Base-by-base conservation (phyloP, 2,329 filamentous ascomycete genomes). In the Hypoxylon sp. region DNA sequence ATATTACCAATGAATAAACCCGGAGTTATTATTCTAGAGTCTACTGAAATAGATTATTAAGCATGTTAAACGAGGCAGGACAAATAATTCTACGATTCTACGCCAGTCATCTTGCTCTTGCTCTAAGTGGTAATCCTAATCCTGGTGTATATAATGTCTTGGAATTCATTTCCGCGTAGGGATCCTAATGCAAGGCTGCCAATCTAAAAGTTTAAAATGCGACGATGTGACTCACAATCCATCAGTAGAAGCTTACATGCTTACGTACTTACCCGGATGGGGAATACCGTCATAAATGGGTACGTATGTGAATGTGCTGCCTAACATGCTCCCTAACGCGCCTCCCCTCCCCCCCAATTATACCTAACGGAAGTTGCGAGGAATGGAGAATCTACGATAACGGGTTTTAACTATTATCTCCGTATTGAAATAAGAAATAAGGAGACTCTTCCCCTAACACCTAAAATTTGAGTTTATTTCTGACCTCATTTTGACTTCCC, bases 101-200 rank as follows among this genome's bases (percentile, higher is more conserved):
- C 53, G 39, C 21, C 13, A 53, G 13, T 24, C 21, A 17, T 27
- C 15, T 21, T 53, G 19, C n/a, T 27, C 15, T 21, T 53, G 19
- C n/a, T 32, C n/a, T 17, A 31, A 10, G 11, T 17, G 7, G 4
- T 27, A 7, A 21, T 27, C 17, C n/a, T 27, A 7, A 21, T 27
- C 17, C n/a, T 6, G 35, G n/a, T 31, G 8, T 54, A 27, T 54
- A 27, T 13, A 27, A 54, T 17, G 6, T 39, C 13, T 39, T 54
- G 17, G 24, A 39, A 15, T 54, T 55, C 5, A 46, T 55, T 55
- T 21, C 24, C 24, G n/a, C 5, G 35, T 37, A 21, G 42, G n/a
- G 46, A 57, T 42, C 51, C 19, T 53, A 29, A 68, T 68, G 66
- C 66, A 68, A 66, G 66, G 66, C 66, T 66, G 62, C 35, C 17